Evolutionary conservation across 768 basidiomycete species (phyloP).

Genomic region (Mrakia frigida): DNA sequence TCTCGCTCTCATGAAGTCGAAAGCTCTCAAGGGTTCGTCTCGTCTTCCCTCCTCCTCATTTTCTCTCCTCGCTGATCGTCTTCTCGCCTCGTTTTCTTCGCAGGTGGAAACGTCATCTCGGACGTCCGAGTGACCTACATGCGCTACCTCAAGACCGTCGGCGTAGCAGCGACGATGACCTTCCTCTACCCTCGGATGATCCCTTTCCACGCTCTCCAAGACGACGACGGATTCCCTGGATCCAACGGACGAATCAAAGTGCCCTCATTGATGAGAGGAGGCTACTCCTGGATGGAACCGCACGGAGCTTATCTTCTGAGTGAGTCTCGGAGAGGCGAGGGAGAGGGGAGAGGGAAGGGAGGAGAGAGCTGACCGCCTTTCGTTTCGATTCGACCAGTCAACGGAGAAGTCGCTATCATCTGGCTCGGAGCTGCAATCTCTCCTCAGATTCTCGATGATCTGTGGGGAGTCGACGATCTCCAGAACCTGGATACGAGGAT

Average conservation of each 20-base stretch:
- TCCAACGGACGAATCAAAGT: constrained; percentile 57
- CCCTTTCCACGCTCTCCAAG: constrained; percentile 77
- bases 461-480: constrained; percentile 79
- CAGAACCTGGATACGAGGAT: constrained; percentile 62
- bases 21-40: constrained; percentile 77
- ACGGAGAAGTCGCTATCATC: constrained; percentile 77
- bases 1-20: constrained; percentile 76
- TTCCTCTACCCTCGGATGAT: constrained; percentile 83
- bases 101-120: constrained; percentile 81
- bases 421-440: constrained; percentile 84
- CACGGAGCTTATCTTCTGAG: constrained; percentile 91
- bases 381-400: constrained; percentile 54
- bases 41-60: neutral
- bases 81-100: neutral
- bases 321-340: constrained; percentile 42
- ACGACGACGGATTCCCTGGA: constrained; percentile 60
- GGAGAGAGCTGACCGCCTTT: neutral
- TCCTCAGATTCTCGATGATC: constrained; percentile 71
- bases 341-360: neutral
- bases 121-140: constrained; percentile 86
- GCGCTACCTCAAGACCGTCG: constrained; percentile 66
- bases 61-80: neutral
- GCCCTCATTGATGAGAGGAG: constrained; percentile 73
- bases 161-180: constrained; percentile 64
- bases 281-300: constrained; percentile 80